Base-by-base conservation (phyloP, 176 grass and related monocot species). In the Hordeum marinum region DNA sequence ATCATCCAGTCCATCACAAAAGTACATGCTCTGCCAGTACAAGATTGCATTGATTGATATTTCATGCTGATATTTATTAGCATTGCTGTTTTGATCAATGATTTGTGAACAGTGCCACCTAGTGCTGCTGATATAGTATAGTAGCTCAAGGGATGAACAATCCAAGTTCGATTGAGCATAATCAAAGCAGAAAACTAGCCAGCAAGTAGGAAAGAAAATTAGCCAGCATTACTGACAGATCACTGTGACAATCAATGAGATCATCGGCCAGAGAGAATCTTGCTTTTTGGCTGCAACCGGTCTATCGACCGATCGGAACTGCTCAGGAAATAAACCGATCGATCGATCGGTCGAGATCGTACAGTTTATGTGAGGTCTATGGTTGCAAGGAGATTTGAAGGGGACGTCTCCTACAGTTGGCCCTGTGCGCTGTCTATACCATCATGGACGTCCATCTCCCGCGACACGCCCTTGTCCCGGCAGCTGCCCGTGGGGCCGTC, bases 301-400 rank as follows among this genome's bases (percentile, higher is more conserved):
- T 71, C 32, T 41, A 66, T 60, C 8, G 29, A 65, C 27, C n/a
- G 70, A 65, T 36, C n/a, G 70, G 64, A 52, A 36, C 68, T 72
- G 79, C 72, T 72, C 6, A 34, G 18, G 31, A 71, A 90, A 35
- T 77, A 50, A 84, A 17, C 70, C 20, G 9, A 48, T 76, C 58
- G 58, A 84, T 76, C 27, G 71, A 36, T 39, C 64, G 21, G n/a
- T 57, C 46, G 21, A 31, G 8, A 15, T 52, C 26, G 57, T 82
- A 86, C 88, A 72, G 84, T 45, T 73, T 74, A 85, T 68, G 69
- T 54, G 60, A 81, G 75, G 66, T 60, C 72, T 87, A 80, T 90
- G 67, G 89, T 80, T 80, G 80, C 60, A 12, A 43, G 72, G 80
- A 79, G 80, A 79, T 80, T 82, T 52, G 89, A 90, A 79, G 67